Evolutionary conservation across 495 filamentous ascomycete species (phyloP).

Genomic region (Aspergillus sclerotiicarbonarius): DNA sequence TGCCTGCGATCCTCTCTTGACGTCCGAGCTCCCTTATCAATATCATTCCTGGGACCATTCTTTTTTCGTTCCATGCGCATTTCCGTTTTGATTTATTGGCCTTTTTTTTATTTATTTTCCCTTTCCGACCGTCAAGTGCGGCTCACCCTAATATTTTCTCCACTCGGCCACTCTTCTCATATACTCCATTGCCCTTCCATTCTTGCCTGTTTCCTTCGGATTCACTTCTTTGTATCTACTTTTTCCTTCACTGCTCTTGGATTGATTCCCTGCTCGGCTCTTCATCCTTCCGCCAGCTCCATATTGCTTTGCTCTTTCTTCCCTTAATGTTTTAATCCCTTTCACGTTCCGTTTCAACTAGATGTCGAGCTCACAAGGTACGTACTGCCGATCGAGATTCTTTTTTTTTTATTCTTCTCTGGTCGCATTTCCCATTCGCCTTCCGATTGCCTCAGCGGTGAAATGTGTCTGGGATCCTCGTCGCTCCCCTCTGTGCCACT

Average conservation of each 20-base stretch:
- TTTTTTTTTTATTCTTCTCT: conserved; percentile 17
- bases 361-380: conserved; percentile 26
- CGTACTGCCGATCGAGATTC: neutral
- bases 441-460: neutral
- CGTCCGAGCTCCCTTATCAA: conserved; percentile 20
- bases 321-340: conserved; percentile 6
- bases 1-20: conserved; percentile 14
- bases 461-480: neutral
- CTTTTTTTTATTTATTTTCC: conserved; percentile 5
- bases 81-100: conserved; percentile 5
- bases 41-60: conserved; percentile 9
- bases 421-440: conserved; percentile 1
- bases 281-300: neutral
- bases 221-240: conserved; percentile 7
- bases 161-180: conserved; percentile 6
- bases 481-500: neutral
- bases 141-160: conserved; percentile 6
- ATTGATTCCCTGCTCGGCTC: neutral
- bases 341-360: conserved; percentile 5
- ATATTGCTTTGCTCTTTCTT: neutral
- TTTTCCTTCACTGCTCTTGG: neutral
- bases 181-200: conserved; percentile 8
- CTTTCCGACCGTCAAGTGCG: conserved; percentile 11
- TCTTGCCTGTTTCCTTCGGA: neutral
- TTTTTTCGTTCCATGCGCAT: conserved; percentile 8